Evolutionary conservation across 495 filamentous ascomycete species (phyloP).

Genomic region (Penicillium cinerascens): DNA sequence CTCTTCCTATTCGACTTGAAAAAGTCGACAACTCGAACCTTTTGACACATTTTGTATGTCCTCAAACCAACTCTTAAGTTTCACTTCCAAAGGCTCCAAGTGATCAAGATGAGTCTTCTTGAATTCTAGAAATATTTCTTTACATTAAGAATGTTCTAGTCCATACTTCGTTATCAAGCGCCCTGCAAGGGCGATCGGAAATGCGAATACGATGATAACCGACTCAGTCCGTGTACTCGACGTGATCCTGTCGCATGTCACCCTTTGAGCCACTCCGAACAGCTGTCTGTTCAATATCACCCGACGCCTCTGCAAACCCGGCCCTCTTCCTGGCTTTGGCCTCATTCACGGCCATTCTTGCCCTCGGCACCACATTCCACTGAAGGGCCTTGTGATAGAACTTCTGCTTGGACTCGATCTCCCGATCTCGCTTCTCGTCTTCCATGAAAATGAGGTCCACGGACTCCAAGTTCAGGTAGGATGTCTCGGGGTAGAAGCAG

Average conservation of each 20-base stretch:
- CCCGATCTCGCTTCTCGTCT: constrained; percentile 4
- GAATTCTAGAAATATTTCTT: background rate
- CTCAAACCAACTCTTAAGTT: background rate
- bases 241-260: background rate
- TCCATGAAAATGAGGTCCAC: constrained; percentile 15
- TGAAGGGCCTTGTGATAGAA: constrained; percentile 14
- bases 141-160: background rate
- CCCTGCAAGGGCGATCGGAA: background rate
- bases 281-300: constrained; percentile 5
- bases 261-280: background rate
- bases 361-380: constrained; percentile 15
- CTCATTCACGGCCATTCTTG: constrained; percentile 16
- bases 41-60: background rate
- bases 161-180: background rate
- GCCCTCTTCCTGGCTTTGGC: constrained; percentile 15
- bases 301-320: background rate
- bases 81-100: background rate
- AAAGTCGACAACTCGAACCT: background rate
- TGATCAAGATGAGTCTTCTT: background rate
- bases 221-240: constrained; percentile 2
- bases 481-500: constrained; percentile 39
- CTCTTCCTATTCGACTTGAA: background rate
- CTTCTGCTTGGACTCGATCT: constrained; percentile 10
- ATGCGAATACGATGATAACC: background rate
- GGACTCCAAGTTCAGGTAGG: constrained; percentile 16